Base-by-base conservation (phyloP, 2,329 filamentous ascomycete species). In the Fusarium gaditjirri region DNA sequence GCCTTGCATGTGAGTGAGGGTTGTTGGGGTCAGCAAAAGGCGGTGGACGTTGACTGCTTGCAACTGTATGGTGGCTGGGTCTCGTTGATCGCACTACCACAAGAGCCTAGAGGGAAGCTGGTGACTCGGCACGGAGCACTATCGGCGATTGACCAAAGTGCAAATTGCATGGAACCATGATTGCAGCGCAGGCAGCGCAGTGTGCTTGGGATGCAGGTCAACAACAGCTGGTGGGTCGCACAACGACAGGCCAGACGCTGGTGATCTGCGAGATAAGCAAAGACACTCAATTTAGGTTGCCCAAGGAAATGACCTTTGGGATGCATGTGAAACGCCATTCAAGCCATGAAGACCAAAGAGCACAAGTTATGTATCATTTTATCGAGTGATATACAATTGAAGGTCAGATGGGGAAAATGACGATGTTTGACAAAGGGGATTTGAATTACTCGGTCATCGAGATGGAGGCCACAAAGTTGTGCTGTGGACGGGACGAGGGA, bases 161-260 rank as follows among this genome's bases (percentile, higher is more conserved):
- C 50, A 64, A 65, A 69, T 70, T 74, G 54, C 68, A 75, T 74
- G 73, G 68, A 76, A 70, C 75, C 72, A 74, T 65, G 61, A 65
- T 43, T 61, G 68, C 73, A 76, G 59, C 14, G 23, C 38, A 64
- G 13, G 33, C 21, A 47, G n/a, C 6, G 39, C 53, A 56, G 29
- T 19, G 31, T 52, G 53, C 59, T 62, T 46, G 35, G 33, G 58
- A 71, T 73, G 74, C 73, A 74, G 54, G 65, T 62, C 58, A 67
- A 70, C 58, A 67, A 70, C 31, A 62, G 56, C 57, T 47, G 52
- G 72, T 73, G 75, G 75, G 64, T 57, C 60, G 50, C 38, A 54
- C 57, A 69, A 53, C 36, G 57, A 46, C 46, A 53, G 47, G 29
- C 50, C 41, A 64, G 46, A 52, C 44, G 57, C 46, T 59, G 56